Evolutionary conservation across 169 alveolate species (phyloP), one percentile per base, ranked within the genome.

Genomic region (Babesia divergens): DNA sequence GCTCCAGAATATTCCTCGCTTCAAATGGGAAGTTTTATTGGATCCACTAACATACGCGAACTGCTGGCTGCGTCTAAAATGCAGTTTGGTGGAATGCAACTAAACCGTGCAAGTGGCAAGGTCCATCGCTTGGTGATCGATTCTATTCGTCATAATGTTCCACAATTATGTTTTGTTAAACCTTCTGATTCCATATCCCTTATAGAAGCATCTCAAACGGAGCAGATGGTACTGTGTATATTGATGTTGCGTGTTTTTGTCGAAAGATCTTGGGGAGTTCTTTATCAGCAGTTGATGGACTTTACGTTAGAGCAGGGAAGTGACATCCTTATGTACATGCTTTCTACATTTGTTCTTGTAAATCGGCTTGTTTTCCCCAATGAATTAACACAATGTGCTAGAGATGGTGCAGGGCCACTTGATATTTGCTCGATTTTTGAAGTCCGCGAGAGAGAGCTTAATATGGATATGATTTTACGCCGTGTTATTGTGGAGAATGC

Each of bases 1-100:
- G 55, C 46, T 26, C 85, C 85, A 6, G 26, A 52, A 3, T 76
- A 76, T 49, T 59, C 72, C 1, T 62, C 72, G 7, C 35, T 62
- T 4, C 72, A 62, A 22, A 22, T 44, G 18, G 28, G 60, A 5
- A 32, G 18, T 7, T 54, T 18, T n/a, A 20, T 60, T 26, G 72
- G 35, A 24, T 34, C 47, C 18, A 6, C 13, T 11, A 53, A 47
- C n/a, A 6, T 50, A 28, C 22, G 38, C 13, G 81, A 76, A 16
- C 40, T 62, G 31, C 22, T 42, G 22, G 37, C 52, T 29, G 62
- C 31, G 3, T 29, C 26, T 16, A 62, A 62, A 60, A 52, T 53
- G 71, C 70, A 64, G 35, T 3, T 76, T 11, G 47, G 34, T 26
- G 64, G 67, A 7, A 46, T 76, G 75, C 74, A 65, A 28, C 24